Evolutionary conservation across 2,329 filamentous ascomycete genomes (phyloP), one percentile per base, ranked within the genome.

Genomic region (Fusarium paranaense): DNA sequence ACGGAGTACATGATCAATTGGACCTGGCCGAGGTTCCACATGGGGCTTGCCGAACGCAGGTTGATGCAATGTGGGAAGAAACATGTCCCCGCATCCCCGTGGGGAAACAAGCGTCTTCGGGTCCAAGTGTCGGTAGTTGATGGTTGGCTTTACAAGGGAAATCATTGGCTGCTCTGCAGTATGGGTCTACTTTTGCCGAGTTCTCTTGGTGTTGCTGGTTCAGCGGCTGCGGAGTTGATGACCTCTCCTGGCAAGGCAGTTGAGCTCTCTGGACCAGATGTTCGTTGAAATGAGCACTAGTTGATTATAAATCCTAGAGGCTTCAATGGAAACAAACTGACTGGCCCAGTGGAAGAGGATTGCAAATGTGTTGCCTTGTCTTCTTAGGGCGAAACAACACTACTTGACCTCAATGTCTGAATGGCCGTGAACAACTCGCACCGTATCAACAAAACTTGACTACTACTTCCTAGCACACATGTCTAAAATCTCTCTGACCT

Each of bases 401-500:
- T 52, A 13, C 25, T 52, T 52, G 25, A 50, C 25, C 9, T 11
- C 1, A n/a, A 11, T 50, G 9, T 30, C 16, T 30, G 9, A 50
- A 30, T 50, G 16, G 22, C 9, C 45, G 8, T n/a, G 9, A 6
- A 11, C 14, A 27, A 27, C 45, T 27, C 22, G 8, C 22, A 30
- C 8, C 8, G 10, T 0, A 33, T 54, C 16, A 54, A 54, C 3
- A 8, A 57, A 57, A 5, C 14, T 38, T 10, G 7, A 45, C 13
- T 25, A 47, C 14, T 47, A 5, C 8, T 65, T 33, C n/a, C 22
- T 56, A 18, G 25, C 38, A n/a, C 70, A 73, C 80, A 83, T 82
- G 47, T 85, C 81, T 71, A 90, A 76, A 67, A 90, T 88, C 77
- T 89, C 86, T 73, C 87, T 70, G 6, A 90, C 86, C 74, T 88